A percentile compares a stretch with the other conserved stretches of the same genome.
Conservation (phyloP, 768 basidiomycete species). For the Polyporus arcularius region DNA sequence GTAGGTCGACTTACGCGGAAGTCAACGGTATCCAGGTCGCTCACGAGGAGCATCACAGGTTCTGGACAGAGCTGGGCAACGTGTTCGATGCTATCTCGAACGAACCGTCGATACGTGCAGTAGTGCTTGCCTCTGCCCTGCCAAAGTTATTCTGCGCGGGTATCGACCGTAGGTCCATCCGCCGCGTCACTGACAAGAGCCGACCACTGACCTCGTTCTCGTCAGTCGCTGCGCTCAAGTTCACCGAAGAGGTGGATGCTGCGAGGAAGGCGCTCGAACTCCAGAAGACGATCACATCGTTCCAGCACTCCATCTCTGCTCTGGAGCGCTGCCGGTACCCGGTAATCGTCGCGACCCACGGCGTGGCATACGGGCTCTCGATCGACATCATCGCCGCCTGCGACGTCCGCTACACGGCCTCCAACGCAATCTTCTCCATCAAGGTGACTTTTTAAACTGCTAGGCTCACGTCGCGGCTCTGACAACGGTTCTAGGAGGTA, state of each 20-base stretch:
- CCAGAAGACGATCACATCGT: slow-evolving; percentile 49
- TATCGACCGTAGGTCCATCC: slow-evolving; percentile 60
- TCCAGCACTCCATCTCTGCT: slow-evolving; percentile 72
- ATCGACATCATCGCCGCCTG: slow-evolving; percentile 76
- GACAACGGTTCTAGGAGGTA: slow-evolving; percentile 58
- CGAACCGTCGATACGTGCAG: slow-evolving; percentile 62
- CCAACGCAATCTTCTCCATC: slow-evolving; percentile 65
- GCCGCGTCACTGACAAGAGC: no score
- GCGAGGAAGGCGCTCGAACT: slow-evolving; percentile 54
- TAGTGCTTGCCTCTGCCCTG: slow-evolving; percentile 71
- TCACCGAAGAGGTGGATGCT: slow-evolving; percentile 43
- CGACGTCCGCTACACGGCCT: slow-evolving; percentile 77
- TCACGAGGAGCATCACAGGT: slow-evolving; percentile 39
- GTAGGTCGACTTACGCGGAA: slow-evolving; percentile 28
- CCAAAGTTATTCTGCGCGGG: slow-evolving; percentile 84
- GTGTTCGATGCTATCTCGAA: slow-evolving; percentile 57
- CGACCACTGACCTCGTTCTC: not conserved
- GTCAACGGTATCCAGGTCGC: not conserved
- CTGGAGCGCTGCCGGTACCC: slow-evolving; percentile 74
- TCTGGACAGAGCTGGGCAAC: slow-evolving; percentile 70
- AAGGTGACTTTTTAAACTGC: slow-evolving; percentile 49
- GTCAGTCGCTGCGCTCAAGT: slow-evolving; percentile 1
- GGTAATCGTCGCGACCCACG: slow-evolving; percentile 82
- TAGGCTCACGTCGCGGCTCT: not conserved
- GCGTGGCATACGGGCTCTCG: slow-evolving; percentile 72